Base-by-base conservation (phyloP, 192 early-diverging fungal genomes). In the Entophlyctis luteolus region DNA sequence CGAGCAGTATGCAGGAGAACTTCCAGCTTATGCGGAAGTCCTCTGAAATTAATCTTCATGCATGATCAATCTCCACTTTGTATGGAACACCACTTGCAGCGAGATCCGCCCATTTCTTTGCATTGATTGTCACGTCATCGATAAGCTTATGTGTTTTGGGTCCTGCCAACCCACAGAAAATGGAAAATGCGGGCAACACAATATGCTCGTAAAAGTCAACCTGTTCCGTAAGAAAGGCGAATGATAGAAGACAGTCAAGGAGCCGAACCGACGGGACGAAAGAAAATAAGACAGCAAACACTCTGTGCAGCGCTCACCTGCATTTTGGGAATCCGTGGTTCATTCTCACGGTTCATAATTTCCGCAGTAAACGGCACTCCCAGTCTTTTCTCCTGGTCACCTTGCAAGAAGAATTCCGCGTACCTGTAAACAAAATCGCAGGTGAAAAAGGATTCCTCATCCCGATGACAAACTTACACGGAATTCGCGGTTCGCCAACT, bases 361-460 rank as follows among this genome's bases (percentile, higher is more conserved):
- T 74, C 69, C 3, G 77, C 53, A 8, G 72, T 72, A 57, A 63
- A 76, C 33, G 75, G 78, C 36, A 81, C 35, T 23, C 78, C 78
- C 59, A 81, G 62, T 31, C 50, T 47, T 16, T 68, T 52, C 42
- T 81, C 79, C 39, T 81, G 58, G 28, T 81, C 78, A 23, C 79
- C 79, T 57, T 81, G 79, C 18, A 59, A 22, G 48, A 81, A 81
- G 55, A 80, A 81, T 53, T 81, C 79, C 25, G 38, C 27, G 55
- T 72, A 75, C 12, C 71, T 72, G 55, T 18, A 14, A n/a, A 35
- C n/a, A 0, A 42, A 42, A 42, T 12, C n/a, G 8, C 8, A 55
- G 6, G 20, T 23, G 16, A 5, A 42, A 8, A 12, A 59, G 25
- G 25, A 34, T 0, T 20, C 2, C 14, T 4, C 20, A 5, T 29